These are phyloP conservation scores for Penicillium rolfsii DNA, from an alignment of 2,329 filamentous ascomycete species.

Conservation along the genomic window DNA sequence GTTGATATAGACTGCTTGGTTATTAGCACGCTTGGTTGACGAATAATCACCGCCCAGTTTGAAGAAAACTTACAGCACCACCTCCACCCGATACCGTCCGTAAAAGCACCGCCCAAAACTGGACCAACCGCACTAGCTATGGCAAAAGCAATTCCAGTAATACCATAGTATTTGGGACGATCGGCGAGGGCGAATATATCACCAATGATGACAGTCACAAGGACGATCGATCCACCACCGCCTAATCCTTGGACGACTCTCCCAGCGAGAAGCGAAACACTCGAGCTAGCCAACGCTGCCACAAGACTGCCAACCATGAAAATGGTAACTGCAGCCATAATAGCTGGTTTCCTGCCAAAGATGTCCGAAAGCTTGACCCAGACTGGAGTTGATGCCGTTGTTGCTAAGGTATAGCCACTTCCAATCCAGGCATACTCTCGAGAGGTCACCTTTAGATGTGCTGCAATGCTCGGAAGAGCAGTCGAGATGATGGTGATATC, in stretches of 20 bases:
- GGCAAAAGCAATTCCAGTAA: constrained; percentile 13
- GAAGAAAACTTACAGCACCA: constrained; percentile 9
- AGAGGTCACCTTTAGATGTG: constrained; percentile 36
- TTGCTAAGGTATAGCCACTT: constrained; percentile 41
- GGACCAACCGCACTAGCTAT: constrained; percentile 12
- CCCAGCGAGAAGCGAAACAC: constrained; percentile 13
- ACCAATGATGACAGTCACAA: constrained; percentile 15
- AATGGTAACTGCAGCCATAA: constrained; percentile 8
- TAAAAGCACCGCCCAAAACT: constrained; percentile 12
- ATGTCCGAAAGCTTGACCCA: constrained; percentile 41
- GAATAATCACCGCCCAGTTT: too few species aligned
- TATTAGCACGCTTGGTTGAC: background rate
- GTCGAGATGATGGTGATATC: constrained; percentile 3
- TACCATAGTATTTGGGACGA: constrained; percentile 9
- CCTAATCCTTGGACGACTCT: constrained; percentile 16
- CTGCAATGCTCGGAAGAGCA: constrained; percentile 39
- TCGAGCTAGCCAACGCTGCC: constrained; percentile 9
- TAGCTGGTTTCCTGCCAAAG: constrained; percentile 8
- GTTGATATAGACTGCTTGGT: constrained; percentile 2
- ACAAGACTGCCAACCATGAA: constrained; percentile 18
- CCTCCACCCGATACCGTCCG: constrained; percentile 12
- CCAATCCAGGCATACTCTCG: constrained; percentile 46
- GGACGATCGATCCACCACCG: constrained; percentile 15
- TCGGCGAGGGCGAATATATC: constrained; percentile 17
- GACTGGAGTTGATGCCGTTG: constrained; percentile 44